Conservation (phyloP, 2,329 filamentous ascomycete species). For the Diaporthe capsici region DNA sequence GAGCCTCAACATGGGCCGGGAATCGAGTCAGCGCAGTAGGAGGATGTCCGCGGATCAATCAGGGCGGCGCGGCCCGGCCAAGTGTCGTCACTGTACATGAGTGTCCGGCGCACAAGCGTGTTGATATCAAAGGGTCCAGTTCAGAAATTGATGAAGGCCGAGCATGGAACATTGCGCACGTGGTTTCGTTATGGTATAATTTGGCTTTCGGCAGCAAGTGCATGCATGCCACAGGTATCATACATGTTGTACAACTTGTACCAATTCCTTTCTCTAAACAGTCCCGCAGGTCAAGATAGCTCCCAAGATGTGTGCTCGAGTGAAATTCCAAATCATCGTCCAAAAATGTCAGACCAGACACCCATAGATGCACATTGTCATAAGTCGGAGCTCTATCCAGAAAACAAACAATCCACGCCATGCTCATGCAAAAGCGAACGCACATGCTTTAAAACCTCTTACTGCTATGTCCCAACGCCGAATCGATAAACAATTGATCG, state of each 20-base stretch:
- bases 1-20: neutral
- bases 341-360: constrained; percentile 16
- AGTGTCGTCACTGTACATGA: constrained; percentile 2
- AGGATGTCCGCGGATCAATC: constrained; percentile 6
- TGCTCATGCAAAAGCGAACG: constrained; percentile 36
- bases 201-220: constrained; percentile 3
- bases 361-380: constrained; percentile 22
- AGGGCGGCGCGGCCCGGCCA: constrained; percentile 1
- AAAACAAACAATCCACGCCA: constrained; percentile 26
- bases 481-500: neutral
- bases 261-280: neutral
- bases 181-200: constrained; percentile 1
- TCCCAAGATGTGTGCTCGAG: neutral
- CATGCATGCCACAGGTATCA: constrained; percentile 26
- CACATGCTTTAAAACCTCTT: constrained; percentile 14
- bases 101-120: neutral
- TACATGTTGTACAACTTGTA: constrained; percentile 23
- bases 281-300: neutral
- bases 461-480: neutral
- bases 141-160: neutral
- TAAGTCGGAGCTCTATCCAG: constrained; percentile 24
- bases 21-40: constrained; percentile 6
- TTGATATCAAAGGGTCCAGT: neutral
- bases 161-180: neutral
- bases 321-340: neutral